Conservation (phyloP, 2,329 filamentous ascomycete genomes). For the Hymenoscyphus repandus region DNA sequence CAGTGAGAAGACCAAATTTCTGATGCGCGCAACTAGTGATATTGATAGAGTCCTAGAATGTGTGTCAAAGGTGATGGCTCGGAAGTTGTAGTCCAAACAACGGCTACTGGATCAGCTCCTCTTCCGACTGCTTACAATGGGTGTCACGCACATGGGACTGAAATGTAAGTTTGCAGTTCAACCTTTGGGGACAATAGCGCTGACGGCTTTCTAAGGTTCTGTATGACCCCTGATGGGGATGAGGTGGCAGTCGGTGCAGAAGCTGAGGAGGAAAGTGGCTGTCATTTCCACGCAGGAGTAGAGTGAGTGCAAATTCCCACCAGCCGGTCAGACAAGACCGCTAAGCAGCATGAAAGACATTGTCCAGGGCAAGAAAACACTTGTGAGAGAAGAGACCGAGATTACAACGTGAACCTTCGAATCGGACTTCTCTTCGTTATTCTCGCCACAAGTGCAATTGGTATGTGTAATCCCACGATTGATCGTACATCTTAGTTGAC, state of each 20-base stretch:
- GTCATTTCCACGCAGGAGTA: conserved; percentile 71
- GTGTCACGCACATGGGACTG: conserved; percentile 56
- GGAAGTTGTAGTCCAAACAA: conserved; percentile 39
- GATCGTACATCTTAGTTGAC: neutral
- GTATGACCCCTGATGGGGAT: conserved; percentile 51
- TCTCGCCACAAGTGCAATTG: conserved; percentile 61
- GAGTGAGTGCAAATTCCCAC: conserved; percentile 54
- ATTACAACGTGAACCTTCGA: conserved; percentile 64
- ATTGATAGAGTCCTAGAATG: conserved; percentile 30
- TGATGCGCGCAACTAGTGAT: neutral
- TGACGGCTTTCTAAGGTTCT: conserved; percentile 44
- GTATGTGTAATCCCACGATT: conserved; percentile 32
- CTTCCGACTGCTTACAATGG: conserved; percentile 57
- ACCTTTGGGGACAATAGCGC: neutral
- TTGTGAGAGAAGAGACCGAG: conserved; percentile 49
- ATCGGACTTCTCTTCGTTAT: conserved; percentile 70
- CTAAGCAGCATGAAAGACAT: conserved; percentile 21
- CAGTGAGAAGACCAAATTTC: conserved; percentile 6
- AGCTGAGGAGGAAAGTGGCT: conserved; percentile 39
- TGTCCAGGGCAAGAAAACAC: conserved; percentile 16
- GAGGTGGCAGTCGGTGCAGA: conserved; percentile 48
- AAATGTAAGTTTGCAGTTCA: conserved; percentile 42
- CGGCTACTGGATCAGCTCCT: conserved; percentile 45
- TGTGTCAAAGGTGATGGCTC: conserved; percentile 38
- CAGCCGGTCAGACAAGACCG: too few relatives aligned